A percentile compares a stretch with the other conserved stretches of the same genome.
Conservation (phyloP, 2,329 filamentous ascomycete genomes). For the Fusarium buharicum region DNA sequence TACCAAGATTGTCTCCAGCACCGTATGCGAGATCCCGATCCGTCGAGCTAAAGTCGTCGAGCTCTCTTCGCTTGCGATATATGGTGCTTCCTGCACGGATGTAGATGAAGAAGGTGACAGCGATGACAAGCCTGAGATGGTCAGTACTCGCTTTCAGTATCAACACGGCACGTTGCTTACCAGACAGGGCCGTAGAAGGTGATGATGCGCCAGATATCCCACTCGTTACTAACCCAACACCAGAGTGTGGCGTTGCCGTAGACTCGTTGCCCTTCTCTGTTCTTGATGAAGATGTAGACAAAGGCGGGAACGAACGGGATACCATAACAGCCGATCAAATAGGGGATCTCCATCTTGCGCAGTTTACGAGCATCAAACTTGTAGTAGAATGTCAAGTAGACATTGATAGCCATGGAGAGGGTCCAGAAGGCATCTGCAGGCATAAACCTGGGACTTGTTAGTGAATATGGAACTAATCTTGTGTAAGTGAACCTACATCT, state of each 20-base stretch:
- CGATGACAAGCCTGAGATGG: constrained; percentile 66
- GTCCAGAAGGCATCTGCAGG: constrained; percentile 81
- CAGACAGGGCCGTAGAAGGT: constrained; percentile 80
- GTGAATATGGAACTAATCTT: neutral
- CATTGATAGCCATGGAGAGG: constrained; percentile 84
- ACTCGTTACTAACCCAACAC: constrained; percentile 79
- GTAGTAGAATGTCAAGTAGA: constrained; percentile 82
- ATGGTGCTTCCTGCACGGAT: constrained; percentile 73
- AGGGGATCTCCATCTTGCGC: constrained; percentile 75
- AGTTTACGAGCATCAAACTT: constrained; percentile 74
- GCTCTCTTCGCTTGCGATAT: constrained; percentile 72
- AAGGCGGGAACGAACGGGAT: constrained; percentile 76
- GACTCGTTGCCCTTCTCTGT: constrained; percentile 62
- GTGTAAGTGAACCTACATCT: constrained; percentile 69
- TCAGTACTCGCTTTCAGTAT: neutral
- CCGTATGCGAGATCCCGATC: constrained; percentile 55
- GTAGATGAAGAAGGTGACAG: constrained; percentile 72
- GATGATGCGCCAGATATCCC: constrained; percentile 77
- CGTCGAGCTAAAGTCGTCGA: constrained; percentile 64
- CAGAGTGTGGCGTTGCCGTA: constrained; percentile 82
- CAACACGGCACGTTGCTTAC: constrained; percentile 53
- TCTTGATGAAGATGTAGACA: constrained; percentile 71
- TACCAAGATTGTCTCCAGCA: constrained; percentile 57
- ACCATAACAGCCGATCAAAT: constrained; percentile 77
- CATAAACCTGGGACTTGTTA: constrained; percentile 71